Conservation (phyloP, 768 basidiomycete species). For the Pleurotus pulmonarius region DNA sequence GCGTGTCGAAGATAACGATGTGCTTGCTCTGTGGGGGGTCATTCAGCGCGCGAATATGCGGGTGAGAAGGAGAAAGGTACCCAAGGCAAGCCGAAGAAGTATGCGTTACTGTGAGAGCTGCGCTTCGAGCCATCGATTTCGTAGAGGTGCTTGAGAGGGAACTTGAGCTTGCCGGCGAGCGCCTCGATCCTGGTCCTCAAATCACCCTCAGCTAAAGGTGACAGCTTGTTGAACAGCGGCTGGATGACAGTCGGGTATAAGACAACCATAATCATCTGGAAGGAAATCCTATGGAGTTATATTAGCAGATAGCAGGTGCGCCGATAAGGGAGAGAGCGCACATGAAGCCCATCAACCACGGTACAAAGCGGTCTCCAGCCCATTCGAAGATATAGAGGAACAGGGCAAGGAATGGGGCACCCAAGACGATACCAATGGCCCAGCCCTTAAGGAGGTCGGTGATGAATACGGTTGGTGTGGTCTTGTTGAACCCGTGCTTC, state of each 20-base stretch:
- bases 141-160: slow-evolving; percentile 92
- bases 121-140: slow-evolving; percentile 98
- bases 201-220: slow-evolving; percentile 75
- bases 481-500: slow-evolving; percentile 97
- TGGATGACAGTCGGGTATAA: slow-evolving; percentile 86
- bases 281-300: slow-evolving; percentile 50
- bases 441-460: slow-evolving; percentile 80
- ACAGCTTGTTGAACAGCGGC: slow-evolving; percentile 96
- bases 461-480: slow-evolving; percentile 70
- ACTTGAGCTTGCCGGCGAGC: slow-evolving; percentile 78
- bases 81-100: slow-evolving; percentile 97
- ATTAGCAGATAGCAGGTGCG: not conserved
- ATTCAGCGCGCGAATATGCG: not conserved
- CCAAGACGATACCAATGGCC: slow-evolving; percentile 65
- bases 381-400: slow-evolving; percentile 90
- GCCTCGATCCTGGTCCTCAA: slow-evolving; percentile 74
- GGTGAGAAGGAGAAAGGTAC: slow-evolving; percentile 32
- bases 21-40: slow-evolving; percentile 65
- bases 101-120: slow-evolving; percentile 95
- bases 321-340: slow-evolving; percentile 31
- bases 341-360: slow-evolving; percentile 93
- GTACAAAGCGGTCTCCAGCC: slow-evolving; percentile 91
- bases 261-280: slow-evolving; percentile 83
- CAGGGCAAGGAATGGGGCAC: slow-evolving; percentile 80
- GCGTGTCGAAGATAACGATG: slow-evolving; percentile 95